Evolutionary conservation across 306 rosid species (phyloP), one percentile per base, ranked within the genome.

Genomic region (Herpetospermum pedunculosum): DNA sequence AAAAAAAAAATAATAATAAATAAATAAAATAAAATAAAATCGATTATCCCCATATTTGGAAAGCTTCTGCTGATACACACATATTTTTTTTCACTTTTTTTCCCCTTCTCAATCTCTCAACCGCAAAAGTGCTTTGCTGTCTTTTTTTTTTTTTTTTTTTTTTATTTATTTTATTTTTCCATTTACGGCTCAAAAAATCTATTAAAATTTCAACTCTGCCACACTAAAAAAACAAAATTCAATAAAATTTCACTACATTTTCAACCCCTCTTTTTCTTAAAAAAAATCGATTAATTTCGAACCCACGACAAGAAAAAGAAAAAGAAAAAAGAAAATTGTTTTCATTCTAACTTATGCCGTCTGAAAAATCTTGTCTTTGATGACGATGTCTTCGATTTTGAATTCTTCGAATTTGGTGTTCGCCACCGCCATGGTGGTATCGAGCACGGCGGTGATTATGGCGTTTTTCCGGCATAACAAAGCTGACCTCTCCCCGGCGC

Each of bases 341-440:
- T 11, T 11, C n/a, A n/a, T n/a, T 25, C 37, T 47, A 14, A 16
- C 30, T 23, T 6, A 68, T 75, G 57, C 38, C 60, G 47, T 67
- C 72, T 55, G 72, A 40, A 67, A 58, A 43, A 19, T 55, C 64
- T 68, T 75, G 11, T 5, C 58, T 43, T 29, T 6, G 40, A n/a
- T 55, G 12, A n/a, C 1, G 3, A 87, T 87, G 92, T 63, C 87
- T 47, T 73, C 87, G 28, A 65, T 87, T 8, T 12, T 72, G 28
- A 28, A 32, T 32, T 85, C 87, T 21, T 83, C 77, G 4, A 81
- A 83, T 34, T 50, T 87, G 60, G 83, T 81, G 60, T 75, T 87
- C n/a, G 83, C 92, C 55, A 83, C 89, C 5, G 86, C 87, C 34
- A 83, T 87, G 87, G 78, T 81, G 28, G 71, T 83, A 2, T 87